These are phyloP conservation scores for Tuber borchii DNA, from an alignment of 495 filamentous ascomycete genomes.

Conservation along the genomic window DNA sequence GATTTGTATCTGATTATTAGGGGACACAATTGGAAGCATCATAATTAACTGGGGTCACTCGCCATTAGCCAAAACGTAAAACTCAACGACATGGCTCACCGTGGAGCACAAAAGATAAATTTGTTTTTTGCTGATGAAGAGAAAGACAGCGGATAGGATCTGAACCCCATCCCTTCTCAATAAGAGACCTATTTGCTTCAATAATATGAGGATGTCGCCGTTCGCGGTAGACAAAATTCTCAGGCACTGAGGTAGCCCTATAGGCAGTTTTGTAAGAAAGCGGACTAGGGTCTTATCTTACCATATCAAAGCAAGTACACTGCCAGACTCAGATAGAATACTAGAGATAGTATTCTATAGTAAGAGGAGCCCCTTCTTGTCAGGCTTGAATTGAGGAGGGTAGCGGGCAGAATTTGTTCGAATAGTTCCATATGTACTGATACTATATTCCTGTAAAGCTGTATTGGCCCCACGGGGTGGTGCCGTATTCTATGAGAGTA, in stretches of 20 bases:
- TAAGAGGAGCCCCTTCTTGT: not conserved
- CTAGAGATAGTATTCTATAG: not conserved
- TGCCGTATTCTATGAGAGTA: no score
- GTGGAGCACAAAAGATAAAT: no score
- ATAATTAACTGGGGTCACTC: no score
- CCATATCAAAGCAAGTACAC: not conserved
- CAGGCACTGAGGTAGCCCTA: not conserved
- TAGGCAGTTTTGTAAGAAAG: not conserved
- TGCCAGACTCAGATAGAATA: not conserved
- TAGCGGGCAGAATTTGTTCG: not conserved
- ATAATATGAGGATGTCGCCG: slow-evolving; percentile 26
- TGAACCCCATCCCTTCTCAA: not conserved
- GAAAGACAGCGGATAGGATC: slow-evolving; percentile 6
- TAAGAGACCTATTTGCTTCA: slow-evolving; percentile 1
- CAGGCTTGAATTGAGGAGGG: not conserved
- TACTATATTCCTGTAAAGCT: not conserved
- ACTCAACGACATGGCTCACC: no score
- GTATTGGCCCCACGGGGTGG: no score
- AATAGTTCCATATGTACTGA: slow-evolving; percentile 9
- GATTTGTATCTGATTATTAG: no score
- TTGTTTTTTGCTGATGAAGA: no score
- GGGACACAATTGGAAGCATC: no score
- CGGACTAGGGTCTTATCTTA: not conserved
- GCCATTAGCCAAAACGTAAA: no score
- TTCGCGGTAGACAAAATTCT: slow-evolving; percentile 13